Percentiles rank a stretch among this genome's conserved stretches.
These are phyloP conservation scores for Astrothelium subdiscretum DNA, from an alignment of 495 filamentous ascomycete species.

Conservation along the genomic window DNA sequence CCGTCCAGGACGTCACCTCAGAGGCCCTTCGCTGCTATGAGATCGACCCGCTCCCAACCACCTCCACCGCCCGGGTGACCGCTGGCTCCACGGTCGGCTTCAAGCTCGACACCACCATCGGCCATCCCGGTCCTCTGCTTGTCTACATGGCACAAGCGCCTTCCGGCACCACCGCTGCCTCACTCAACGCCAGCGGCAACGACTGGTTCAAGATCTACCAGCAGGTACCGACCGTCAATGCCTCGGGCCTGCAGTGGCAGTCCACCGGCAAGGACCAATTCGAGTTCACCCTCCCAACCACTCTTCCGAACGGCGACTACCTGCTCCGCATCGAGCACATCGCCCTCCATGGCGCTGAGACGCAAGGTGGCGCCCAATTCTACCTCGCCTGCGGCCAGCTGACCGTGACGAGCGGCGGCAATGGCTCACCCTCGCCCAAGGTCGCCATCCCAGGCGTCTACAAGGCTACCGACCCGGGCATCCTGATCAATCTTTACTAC, in stretches of 20 bases:
- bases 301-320: constrained; percentile 21
- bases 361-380: constrained; percentile 37
- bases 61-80: constrained; percentile 27
- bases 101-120: constrained; percentile 31
- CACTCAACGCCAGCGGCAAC: constrained; percentile 30
- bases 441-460: constrained; percentile 44
- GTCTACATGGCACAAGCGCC: constrained; percentile 18
- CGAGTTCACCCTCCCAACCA: constrained; percentile 28
- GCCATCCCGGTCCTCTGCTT: constrained; percentile 19
- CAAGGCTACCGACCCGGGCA: constrained; percentile 34
- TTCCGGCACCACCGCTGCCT: constrained; percentile 11
- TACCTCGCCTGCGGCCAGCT: constrained; percentile 48
- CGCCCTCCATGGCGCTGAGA: constrained; percentile 31
- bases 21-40: constrained; percentile 39
- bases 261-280: constrained; percentile 24
- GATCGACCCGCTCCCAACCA: constrained; percentile 28
- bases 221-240: constrained; percentile 25
- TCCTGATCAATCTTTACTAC: constrained; percentile 36
- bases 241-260: constrained; percentile 15
- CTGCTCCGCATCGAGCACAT: constrained; percentile 18
- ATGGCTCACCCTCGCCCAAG: constrained; percentile 31
- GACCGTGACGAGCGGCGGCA: constrained; percentile 44
- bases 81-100: constrained; percentile 37
- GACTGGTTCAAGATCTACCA: constrained; percentile 44
- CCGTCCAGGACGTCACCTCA: constrained; percentile 31